Evolutionary conservation across 1,284 basidiomycete genomes (phyloP), one percentile per base, ranked within the genome.

Genomic region (Leccinum fallax): DNA sequence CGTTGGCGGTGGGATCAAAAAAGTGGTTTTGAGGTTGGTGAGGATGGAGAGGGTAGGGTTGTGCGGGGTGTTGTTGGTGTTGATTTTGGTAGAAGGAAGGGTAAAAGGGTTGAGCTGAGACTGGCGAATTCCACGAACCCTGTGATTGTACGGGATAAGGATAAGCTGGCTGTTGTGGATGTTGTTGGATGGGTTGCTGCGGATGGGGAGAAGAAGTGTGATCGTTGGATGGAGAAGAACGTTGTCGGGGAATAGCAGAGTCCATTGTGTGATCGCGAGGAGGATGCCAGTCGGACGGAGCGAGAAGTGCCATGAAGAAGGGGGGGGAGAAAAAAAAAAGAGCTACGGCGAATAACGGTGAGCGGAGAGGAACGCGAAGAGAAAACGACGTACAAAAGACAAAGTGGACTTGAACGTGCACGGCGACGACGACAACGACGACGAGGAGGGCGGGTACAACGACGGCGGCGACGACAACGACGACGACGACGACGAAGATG

Each of bases 41-140:
- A 30, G 67, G 73, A 55, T 81, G 80, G 19, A 79, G 70, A 53
- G 74, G 76, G 70, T 78, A 82, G 55, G 78, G 67, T 53, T 75
- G 71, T 28, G 69, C 65, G 11, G 76, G 71, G 62, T 77, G 80
- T 65, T 83, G 85, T 69, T 83, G 85, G 61, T 83, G 83, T 62
- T 80, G 82, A 73, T 86, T 86, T 84, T 88, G 87, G 74, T 86
- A 89, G 74, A 87, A 90, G 48, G 85, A 82, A 62, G 89, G 88
- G 73, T 90, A 90, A 75, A 87, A 91, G 52, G 86, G 87, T 63
- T 84, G 83, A 40, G 85, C 83, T 26, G 82, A 73, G 59, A 85
- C 82, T 51, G 85, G 81, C 11, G 85, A 84, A 34, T 84, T 85
- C 89, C 89, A 90, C 66, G 79, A 78, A 55, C 84, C 82, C 68